Conservation (phyloP, 495 filamentous ascomycete species). For the Lasiosphaeria miniovina region DNA sequence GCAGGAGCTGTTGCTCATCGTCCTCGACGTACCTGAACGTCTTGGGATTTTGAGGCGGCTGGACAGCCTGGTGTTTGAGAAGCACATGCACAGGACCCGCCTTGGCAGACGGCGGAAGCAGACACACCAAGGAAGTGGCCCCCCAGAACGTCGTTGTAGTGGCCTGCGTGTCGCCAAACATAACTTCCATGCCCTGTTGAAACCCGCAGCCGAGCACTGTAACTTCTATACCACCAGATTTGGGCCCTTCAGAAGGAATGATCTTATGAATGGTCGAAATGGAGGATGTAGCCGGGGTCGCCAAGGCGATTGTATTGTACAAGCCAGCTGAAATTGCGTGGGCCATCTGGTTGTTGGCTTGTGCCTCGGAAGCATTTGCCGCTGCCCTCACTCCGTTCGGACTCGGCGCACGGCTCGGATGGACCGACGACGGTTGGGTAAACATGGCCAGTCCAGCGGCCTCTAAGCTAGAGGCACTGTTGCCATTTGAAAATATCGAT, state of each 20-base stretch:
- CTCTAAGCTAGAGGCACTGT: not conserved
- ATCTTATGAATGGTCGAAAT: conserved; percentile 50
- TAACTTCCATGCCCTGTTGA: conserved; percentile 73
- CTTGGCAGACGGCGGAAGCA: conserved; percentile 69
- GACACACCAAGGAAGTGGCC: conserved; percentile 75
- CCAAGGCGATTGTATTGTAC: not conserved
- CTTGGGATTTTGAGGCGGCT: conserved; percentile 40
- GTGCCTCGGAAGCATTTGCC: not conserved
- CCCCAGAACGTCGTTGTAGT: conserved; percentile 82
- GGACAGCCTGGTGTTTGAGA: conserved; percentile 53
- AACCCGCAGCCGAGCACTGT: conserved; percentile 79
- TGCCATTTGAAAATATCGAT: not conserved
- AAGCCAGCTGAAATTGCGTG: not conserved
- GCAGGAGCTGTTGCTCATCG: conserved; percentile 68
- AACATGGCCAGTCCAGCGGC: conserved; percentile 6
- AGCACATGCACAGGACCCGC: conserved; percentile 73
- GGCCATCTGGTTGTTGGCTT: conserved; percentile 1
- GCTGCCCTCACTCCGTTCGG: conserved; percentile 2
- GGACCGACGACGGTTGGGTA: conserved; percentile 10
- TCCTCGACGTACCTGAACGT: conserved; percentile 80
- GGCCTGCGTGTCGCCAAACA: conserved; percentile 77
- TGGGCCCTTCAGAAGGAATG: conserved; percentile 77
- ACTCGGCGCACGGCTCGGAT: conserved; percentile 20
- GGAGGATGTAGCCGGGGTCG: conserved; percentile 9
- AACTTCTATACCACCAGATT: conserved; percentile 79